Conservation (phyloP, 1,139 yeast species). For the Sugiyamaella paludigena region DNA sequence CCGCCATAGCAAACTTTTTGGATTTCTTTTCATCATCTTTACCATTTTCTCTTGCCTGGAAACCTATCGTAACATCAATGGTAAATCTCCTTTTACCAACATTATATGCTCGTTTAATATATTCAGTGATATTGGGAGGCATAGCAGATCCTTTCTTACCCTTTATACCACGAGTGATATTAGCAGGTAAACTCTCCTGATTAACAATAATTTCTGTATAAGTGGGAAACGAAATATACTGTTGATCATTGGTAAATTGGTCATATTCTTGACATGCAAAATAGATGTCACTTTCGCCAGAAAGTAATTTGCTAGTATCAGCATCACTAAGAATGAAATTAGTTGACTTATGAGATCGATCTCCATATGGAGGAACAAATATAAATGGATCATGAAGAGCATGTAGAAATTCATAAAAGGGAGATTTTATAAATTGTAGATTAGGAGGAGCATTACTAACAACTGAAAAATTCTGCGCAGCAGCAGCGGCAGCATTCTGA, state of each 20-base stretch:
- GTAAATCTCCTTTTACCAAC: slow-evolving; percentile 19
- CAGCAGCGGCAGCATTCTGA: neutral
- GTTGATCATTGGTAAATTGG: slow-evolving; percentile 12
- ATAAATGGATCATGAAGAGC: slow-evolving; percentile 27
- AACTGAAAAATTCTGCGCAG: neutral
- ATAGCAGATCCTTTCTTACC: slow-evolving; percentile 41
- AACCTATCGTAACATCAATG: slow-evolving; percentile 29
- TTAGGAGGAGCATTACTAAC: neutral
- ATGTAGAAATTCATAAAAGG: slow-evolving; percentile 31
- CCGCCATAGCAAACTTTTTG: slow-evolving; percentile 31
- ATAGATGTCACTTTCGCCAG: slow-evolving; percentile 19
- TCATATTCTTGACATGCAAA: slow-evolving; percentile 19
- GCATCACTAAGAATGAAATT: slow-evolving; percentile 21
- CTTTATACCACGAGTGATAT: slow-evolving; percentile 38
- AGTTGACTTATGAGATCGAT: slow-evolving; percentile 18
- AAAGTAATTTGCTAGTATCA: slow-evolving; percentile 12
- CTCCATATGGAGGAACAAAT: slow-evolving; percentile 25
- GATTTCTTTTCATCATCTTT: slow-evolving; percentile 3
- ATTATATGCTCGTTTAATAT: slow-evolving; percentile 11
- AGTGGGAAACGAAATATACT: slow-evolving; percentile 27
- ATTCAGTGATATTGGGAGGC: slow-evolving; percentile 40
- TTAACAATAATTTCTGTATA: slow-evolving; percentile 27
- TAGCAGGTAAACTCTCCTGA: slow-evolving; percentile 26
- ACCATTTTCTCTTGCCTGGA: slow-evolving; percentile 17
- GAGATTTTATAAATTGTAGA: slow-evolving; percentile 26